Evolutionary conservation across 2,329 filamentous ascomycete genomes (phyloP).

Genomic region (Venturia carpophila): DNA sequence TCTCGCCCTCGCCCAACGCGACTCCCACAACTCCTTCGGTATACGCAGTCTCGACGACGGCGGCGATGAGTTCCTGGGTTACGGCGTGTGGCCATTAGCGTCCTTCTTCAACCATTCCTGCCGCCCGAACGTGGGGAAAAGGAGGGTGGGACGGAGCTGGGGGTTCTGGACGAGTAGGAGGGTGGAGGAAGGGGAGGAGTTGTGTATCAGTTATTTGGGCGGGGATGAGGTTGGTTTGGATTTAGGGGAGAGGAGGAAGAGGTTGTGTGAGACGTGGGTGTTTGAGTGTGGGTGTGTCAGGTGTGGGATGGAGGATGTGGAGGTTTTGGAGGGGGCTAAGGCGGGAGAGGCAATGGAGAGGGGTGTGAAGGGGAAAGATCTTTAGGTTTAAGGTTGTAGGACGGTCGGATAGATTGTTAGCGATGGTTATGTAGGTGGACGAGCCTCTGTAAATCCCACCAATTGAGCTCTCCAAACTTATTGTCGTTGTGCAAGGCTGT

Average conservation of each 20-base stretch:
- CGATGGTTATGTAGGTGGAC: neutral
- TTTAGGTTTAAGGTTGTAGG: neutral
- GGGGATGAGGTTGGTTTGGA: slow-evolving; percentile 38
- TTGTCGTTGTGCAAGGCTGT: too few species aligned
- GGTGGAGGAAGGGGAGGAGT: slow-evolving; percentile 34
- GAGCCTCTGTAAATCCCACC: neutral
- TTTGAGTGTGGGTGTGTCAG: slow-evolving; percentile 39
- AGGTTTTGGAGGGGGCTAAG: neutral
- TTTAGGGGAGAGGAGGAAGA: slow-evolving; percentile 30
- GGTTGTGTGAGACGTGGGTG: slow-evolving; percentile 37
- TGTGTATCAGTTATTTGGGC: slow-evolving; percentile 43
- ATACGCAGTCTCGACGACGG: slow-evolving; percentile 39
- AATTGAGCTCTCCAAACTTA: too few species aligned
- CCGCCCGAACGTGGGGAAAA: slow-evolving; percentile 37
- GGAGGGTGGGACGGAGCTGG: slow-evolving; percentile 35
- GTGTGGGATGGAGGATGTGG: slow-evolving; percentile 26
- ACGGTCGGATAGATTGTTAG: neutral
- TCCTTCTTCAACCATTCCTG: slow-evolving; percentile 45
- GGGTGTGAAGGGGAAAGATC: neutral
- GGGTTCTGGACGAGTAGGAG: slow-evolving; percentile 32
- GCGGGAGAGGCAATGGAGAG: neutral
- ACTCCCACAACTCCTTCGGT: slow-evolving; percentile 42
- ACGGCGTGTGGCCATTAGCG: slow-evolving; percentile 39
- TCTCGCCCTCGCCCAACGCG: slow-evolving; percentile 31
- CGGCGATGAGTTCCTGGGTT: slow-evolving; percentile 42